Evolutionary conservation across 2,329 filamentous ascomycete species (phyloP).

Genomic region (Drechslerella coelobrocha): DNA sequence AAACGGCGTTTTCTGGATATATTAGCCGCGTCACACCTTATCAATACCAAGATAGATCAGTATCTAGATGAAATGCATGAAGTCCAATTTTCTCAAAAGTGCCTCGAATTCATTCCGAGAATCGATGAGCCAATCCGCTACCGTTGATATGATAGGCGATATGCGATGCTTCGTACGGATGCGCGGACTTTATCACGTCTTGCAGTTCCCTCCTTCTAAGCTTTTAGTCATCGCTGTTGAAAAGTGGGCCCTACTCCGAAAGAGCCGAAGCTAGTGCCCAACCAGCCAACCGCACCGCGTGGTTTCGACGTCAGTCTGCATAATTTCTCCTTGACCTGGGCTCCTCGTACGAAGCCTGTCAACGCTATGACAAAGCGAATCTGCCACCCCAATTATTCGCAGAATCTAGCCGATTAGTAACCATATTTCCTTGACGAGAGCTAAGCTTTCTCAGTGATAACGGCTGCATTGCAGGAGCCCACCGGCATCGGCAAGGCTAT

Average conservation of each 20-base stretch:
- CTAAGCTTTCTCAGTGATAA: constrained; percentile 19
- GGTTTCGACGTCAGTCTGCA: constrained; percentile 27
- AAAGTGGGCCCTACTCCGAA: neutral
- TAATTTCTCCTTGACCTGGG: neutral
- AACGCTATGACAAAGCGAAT: constrained; percentile 29
- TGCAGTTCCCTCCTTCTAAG: no score
- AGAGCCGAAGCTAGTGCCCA: neutral
- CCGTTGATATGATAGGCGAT: no score
- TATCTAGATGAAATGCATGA: no score
- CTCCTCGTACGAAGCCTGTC: constrained; percentile 35
- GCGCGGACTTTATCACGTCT: no score
- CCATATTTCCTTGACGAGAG: constrained; percentile 5
- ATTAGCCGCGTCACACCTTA: no score
- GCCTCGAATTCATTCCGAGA: no score
- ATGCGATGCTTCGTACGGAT: no score
- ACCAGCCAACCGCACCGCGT: neutral
- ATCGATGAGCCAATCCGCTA: no score
- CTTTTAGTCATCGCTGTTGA: neutral
- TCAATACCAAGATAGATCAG: neutral
- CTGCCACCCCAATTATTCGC: constrained; percentile 9
- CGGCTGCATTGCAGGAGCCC: no score
- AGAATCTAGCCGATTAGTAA: constrained; percentile 29
- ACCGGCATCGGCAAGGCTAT: neutral
- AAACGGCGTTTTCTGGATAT: neutral
- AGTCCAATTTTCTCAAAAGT: no score